Evolutionary conservation across 208 protist genomes (phyloP).

Genomic region (Leishmania major): DNA sequence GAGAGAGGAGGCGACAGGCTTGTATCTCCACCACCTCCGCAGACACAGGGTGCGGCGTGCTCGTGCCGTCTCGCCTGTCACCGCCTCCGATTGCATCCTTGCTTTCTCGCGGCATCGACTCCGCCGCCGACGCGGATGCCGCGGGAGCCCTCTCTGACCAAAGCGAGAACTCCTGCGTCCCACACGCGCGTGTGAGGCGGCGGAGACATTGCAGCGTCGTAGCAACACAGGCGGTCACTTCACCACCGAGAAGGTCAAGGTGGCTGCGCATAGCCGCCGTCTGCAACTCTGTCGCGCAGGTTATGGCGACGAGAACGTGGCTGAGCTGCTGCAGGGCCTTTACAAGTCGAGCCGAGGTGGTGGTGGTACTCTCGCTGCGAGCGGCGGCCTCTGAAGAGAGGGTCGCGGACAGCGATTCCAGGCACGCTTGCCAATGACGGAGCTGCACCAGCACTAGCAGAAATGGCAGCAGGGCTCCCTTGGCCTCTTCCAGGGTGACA

Average conservation of each 20-base stretch:
- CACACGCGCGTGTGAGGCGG: conserved; percentile 7
- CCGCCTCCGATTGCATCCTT: not conserved
- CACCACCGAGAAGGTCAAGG: conserved; percentile 12
- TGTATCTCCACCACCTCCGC: conserved; percentile 21
- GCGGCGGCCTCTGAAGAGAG: not conserved
- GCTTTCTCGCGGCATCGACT: not conserved
- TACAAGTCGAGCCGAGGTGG: not conserved
- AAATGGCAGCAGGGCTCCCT: conserved; percentile 15
- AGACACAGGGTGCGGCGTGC: not conserved
- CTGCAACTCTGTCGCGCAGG: conserved; percentile 19
- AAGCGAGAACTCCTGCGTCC: not conserved
- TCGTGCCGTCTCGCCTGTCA: not conserved
- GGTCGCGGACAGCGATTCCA: not conserved
- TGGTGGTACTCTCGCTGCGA: not conserved
- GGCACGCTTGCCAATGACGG: conserved; percentile 22
- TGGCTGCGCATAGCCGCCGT: conserved; percentile 19
- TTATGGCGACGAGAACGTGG: conserved; percentile 16
- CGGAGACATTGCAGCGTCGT: conserved; percentile 18
- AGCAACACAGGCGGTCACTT: conserved; percentile 8
- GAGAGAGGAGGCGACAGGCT: conserved; percentile 27
- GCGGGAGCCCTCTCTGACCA: not conserved
- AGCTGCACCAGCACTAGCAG: conserved; percentile 24
- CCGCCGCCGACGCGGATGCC: not conserved
- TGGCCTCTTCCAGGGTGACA: conserved; percentile 1
- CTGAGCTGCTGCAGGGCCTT: conserved; percentile 19